Conservation (phyloP, 2,329 filamentous ascomycete genomes). For the Purpureocillium lavendulum region DNA sequence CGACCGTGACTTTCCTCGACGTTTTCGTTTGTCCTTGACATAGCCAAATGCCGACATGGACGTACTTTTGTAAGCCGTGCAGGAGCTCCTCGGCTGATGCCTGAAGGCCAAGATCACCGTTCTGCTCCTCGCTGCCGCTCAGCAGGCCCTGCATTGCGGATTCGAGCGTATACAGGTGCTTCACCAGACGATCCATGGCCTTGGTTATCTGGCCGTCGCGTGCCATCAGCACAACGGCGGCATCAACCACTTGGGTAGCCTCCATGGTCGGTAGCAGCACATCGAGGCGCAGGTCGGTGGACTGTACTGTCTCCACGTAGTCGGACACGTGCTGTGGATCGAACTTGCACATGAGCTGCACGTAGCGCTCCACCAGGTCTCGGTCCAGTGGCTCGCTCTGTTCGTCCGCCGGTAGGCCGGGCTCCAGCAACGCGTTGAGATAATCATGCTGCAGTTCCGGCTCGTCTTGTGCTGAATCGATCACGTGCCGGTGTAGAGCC, state of each 20-base stretch:
- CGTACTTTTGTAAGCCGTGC: constrained; percentile 76
- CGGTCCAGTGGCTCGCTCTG: constrained; percentile 33
- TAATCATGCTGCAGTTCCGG: constrained; percentile 67
- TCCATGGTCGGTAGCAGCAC: constrained; percentile 82
- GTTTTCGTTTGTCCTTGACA: constrained; percentile 78
- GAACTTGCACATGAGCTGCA: constrained; percentile 85
- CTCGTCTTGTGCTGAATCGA: constrained; percentile 53
- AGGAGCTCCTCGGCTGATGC: constrained; percentile 67
- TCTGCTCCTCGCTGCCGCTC: constrained; percentile 40
- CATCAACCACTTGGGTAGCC: constrained; percentile 81
- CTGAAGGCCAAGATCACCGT: constrained; percentile 42
- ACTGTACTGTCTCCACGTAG: constrained; percentile 70
- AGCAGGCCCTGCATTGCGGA: constrained; percentile 69
- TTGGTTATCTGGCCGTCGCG: constrained; percentile 75
- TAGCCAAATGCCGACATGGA: constrained; percentile 89
- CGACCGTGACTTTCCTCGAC: constrained; percentile 32
- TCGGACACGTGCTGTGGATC: constrained; percentile 75
- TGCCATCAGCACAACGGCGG: constrained; percentile 83
- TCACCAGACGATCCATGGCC: constrained; percentile 79
- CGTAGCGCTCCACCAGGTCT: constrained; percentile 71
- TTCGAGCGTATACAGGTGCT: constrained; percentile 72
- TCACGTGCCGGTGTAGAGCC: constrained; percentile 56
- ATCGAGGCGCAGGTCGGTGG: constrained; percentile 70
- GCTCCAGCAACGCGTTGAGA: constrained; percentile 67
- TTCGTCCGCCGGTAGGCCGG: constrained; percentile 24